phyloP scores from a whole-genome alignment of 208 protist species.

The Endotrypanum monterogeii region DNA sequence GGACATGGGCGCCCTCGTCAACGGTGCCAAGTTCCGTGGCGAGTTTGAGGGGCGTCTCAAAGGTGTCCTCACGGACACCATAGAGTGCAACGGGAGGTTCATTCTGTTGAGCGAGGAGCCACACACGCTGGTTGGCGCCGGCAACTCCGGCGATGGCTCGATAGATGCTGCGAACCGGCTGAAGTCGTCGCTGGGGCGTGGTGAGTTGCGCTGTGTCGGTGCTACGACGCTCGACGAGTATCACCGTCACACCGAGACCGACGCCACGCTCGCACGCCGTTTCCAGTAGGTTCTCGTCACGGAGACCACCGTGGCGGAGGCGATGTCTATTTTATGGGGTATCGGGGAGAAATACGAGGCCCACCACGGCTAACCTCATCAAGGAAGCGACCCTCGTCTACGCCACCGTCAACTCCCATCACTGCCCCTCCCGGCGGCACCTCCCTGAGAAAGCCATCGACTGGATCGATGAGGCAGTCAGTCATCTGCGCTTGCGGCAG shows the following conservation, averaged over 20 bases:
- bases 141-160: constrained; percentile 89
- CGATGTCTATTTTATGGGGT: constrained; percentile 97
- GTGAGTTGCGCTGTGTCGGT: constrained; percentile 96
- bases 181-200: constrained; percentile 98
- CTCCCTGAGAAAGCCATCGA: constrained; percentile 99
- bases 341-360: constrained; percentile 94
- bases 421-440: constrained; percentile 97
- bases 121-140: constrained; percentile 98
- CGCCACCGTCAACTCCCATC: constrained; percentile 89
- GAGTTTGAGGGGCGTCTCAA: constrained; percentile 99
- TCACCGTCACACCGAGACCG: constrained; percentile 97
- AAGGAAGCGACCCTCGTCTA: constrained; percentile 91
- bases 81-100: constrained; percentile 92
- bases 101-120: constrained; percentile 99
- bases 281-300: constrained; percentile 98
- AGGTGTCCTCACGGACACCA: constrained; percentile 98
- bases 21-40: constrained; percentile 98
- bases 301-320: constrained; percentile 97
- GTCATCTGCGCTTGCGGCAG: constrained; percentile 92
- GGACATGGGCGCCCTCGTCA: constrained; percentile 98
- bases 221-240: constrained; percentile 99
- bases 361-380: constrained; percentile 91
- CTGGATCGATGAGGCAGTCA: constrained; percentile 97
- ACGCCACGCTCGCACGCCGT: constrained; percentile 97
- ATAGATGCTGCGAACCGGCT: constrained; percentile 99